These are phyloP conservation scores for Backusella australiensis DNA, from an alignment of 192 early-diverging fungal genomes.

Conservation along the genomic window DNA sequence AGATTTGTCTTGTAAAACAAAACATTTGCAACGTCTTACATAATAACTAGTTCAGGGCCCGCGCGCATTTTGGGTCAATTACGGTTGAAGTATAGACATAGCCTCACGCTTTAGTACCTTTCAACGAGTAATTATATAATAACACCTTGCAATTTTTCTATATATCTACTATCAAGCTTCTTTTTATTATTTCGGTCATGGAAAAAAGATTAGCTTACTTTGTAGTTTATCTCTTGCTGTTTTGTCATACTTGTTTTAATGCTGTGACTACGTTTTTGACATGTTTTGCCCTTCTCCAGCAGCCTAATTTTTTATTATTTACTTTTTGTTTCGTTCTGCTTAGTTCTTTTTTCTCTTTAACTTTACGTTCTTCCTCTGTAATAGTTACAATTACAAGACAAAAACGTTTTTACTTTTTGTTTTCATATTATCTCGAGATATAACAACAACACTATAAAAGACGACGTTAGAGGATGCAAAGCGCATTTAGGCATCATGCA, in stretches of 20 bases:
- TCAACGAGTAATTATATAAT: too few species aligned
- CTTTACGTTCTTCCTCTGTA: not conserved
- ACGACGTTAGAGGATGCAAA: not conserved
- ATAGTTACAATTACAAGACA: not conserved
- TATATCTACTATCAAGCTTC: not conserved
- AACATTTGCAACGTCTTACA: too few species aligned
- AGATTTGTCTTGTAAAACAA: too few species aligned
- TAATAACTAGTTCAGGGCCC: too few species aligned
- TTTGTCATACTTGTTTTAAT: not conserved
- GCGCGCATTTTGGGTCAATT: too few species aligned
- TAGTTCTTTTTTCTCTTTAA: not conserved
- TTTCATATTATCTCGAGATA: not conserved
- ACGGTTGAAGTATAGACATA: too few species aligned
- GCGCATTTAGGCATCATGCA: not conserved
- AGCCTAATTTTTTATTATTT: not conserved
- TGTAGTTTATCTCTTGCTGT: not conserved
- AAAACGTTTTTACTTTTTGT: not conserved
- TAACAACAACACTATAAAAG: not conserved
- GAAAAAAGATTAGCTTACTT: not conserved
- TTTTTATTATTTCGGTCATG: too few species aligned
- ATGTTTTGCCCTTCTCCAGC: not conserved
- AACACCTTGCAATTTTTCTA: not conserved
- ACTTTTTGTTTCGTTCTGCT: not conserved
- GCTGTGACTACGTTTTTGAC: constrained; percentile 7
- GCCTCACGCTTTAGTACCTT: too few species aligned